These are phyloP conservation scores for Termitomyces sp. DNA, from an alignment of 768 basidiomycete species.

Conservation along the genomic window DNA sequence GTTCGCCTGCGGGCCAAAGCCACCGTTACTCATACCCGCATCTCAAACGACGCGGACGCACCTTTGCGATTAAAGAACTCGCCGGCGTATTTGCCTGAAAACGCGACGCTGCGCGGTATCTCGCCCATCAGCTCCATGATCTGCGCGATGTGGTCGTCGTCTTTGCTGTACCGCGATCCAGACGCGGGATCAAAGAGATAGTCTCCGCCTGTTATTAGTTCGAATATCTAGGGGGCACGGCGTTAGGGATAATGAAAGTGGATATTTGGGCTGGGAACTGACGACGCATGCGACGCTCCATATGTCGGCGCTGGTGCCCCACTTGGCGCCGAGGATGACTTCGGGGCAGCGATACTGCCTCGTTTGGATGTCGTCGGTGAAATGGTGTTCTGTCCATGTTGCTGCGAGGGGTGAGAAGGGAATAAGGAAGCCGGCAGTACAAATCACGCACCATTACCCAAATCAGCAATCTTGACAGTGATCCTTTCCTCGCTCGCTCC, in stretches of 20 bases:
- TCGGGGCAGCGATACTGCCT: slow-evolving; percentile 97
- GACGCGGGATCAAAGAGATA: slow-evolving; percentile 98
- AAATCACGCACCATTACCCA: slow-evolving; percentile 86
- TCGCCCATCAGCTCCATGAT: slow-evolving; percentile 96
- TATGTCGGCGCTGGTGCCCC: slow-evolving; percentile 93
- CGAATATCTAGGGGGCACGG: slow-evolving; percentile 64
- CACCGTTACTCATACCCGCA: too few species aligned
- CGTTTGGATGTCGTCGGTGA: slow-evolving; percentile 98
- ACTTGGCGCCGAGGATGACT: slow-evolving; percentile 93
- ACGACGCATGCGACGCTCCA: slow-evolving; percentile 97
- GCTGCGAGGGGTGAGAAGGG: slow-evolving; percentile 30
- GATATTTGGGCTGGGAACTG: too few species aligned
- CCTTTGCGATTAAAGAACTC: slow-evolving; percentile 98
- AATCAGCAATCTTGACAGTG: slow-evolving; percentile 97
- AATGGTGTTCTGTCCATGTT: slow-evolving; percentile 92
- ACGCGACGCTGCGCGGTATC: slow-evolving; percentile 75
- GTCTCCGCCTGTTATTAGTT: slow-evolving; percentile 93
- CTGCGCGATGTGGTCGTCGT: slow-evolving; percentile 96
- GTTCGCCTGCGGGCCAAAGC: slow-evolving; percentile 51
- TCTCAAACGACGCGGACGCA: slow-evolving; percentile 31
- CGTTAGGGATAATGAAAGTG: too few species aligned
- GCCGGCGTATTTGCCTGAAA: slow-evolving; percentile 86
- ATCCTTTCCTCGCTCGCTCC: slow-evolving; percentile 64
- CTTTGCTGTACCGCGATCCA: slow-evolving; percentile 92
- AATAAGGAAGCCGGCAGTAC: too few species aligned